Percentiles rank a stretch among this genome's conserved stretches.
Evolutionary conservation across 768 basidiomycete species (phyloP).

Genomic region (Lactarius vividus): DNA sequence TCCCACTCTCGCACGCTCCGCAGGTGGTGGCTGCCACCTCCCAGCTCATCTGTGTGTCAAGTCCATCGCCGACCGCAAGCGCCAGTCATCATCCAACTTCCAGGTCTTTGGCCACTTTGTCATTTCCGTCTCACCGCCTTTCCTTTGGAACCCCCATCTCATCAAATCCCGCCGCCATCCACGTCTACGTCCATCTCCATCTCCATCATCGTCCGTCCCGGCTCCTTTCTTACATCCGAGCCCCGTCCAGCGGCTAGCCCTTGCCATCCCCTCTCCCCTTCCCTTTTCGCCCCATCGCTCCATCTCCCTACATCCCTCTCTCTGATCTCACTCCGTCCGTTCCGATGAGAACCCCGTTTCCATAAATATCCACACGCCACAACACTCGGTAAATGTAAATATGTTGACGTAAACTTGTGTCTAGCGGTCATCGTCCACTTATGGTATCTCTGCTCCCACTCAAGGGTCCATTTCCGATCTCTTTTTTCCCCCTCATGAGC

Average conservation of each 20-base stretch:
- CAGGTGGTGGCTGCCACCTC: neutral
- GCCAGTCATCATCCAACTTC: neutral
- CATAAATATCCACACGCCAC: slow-evolving; percentile 11
- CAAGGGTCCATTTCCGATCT: slow-evolving; percentile 4
- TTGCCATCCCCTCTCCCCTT: neutral
- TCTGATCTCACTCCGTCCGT: slow-evolving; percentile 17
- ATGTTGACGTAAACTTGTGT: slow-evolving; percentile 22
- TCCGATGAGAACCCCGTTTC: slow-evolving; percentile 18
- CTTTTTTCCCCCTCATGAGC: neutral
- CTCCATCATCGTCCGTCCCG: slow-evolving; percentile 10
- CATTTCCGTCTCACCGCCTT: slow-evolving; percentile 22
- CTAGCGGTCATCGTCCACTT: slow-evolving; percentile 13
- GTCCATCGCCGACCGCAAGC: neutral
- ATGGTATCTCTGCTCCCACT: slow-evolving; percentile 11
- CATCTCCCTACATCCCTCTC: slow-evolving; percentile 1
- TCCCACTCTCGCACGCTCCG: neutral
- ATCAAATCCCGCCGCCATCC: slow-evolving; percentile 2
- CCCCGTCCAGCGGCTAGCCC: neutral
- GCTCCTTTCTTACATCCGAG: slow-evolving; percentile 5
- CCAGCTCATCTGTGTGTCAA: neutral
- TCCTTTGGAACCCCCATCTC: neutral
- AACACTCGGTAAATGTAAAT: neutral
- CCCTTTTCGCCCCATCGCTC: slow-evolving; percentile 2
- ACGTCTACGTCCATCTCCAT: slow-evolving; percentile 7
- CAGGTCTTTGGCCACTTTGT: neutral